A percentile compares a stretch with the other conserved stretches of the same genome.
phyloP scores from a whole-genome alignment of 73 alveolate genomes.

The Paramecium primaurelia region DNA sequence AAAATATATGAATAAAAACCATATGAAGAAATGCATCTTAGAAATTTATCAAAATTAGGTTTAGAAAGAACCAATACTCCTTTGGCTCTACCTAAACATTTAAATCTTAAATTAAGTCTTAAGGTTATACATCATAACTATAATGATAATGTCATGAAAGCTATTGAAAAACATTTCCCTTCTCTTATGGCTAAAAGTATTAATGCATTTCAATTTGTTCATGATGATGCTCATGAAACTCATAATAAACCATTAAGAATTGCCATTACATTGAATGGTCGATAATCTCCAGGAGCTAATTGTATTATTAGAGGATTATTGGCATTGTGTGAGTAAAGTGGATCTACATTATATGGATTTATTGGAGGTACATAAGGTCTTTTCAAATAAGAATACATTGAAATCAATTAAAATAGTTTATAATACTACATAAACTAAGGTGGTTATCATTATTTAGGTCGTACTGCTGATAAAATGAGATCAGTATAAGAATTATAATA shows the following conservation, averaged over 20 bases:
- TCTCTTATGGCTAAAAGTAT: neutral
- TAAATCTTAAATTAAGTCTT: neutral
- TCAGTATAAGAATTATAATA: conserved; percentile 37
- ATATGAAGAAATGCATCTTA: neutral
- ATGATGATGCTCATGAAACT: neutral
- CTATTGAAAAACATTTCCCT: neutral
- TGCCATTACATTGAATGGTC: conserved; percentile 73
- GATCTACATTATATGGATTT: conserved; percentile 63
- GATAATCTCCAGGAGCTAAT: conserved; percentile 81
- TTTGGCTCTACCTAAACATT: neutral
- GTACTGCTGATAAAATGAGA: conserved; percentile 68
- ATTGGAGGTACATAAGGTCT: conserved; percentile 74
- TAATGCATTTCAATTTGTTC: conserved; percentile 8
- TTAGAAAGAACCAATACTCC: neutral
- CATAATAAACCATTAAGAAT: conserved; percentile 49
- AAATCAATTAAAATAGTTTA: conserved; percentile 65
- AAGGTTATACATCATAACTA: conserved; percentile 8
- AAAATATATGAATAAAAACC: neutral
- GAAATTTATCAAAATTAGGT: conserved; percentile 9
- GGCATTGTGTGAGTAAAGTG: conserved; percentile 39
- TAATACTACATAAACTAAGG: conserved; percentile 71
- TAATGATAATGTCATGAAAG: neutral
- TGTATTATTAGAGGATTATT: conserved; percentile 78
- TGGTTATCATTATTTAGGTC: conserved; percentile 74
- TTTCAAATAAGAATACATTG: conserved; percentile 52